Conservation (phyloP, 768 basidiomycete genomes). For the Strobilomyces confusus region DNA sequence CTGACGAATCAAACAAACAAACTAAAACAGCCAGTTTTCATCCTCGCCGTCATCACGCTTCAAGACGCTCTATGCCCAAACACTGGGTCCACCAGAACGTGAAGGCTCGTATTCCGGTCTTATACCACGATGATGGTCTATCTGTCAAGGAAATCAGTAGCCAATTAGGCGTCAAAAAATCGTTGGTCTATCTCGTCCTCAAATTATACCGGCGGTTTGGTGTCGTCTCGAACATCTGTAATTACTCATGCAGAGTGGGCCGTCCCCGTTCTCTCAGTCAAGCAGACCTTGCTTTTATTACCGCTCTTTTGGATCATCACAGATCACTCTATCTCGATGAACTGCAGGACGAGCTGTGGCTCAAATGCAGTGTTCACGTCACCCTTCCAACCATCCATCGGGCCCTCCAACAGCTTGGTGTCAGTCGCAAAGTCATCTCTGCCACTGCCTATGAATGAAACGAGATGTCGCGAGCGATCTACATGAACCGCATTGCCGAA, state of each 20-base stretch:
- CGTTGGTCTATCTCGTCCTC: not conserved
- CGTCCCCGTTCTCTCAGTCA: not conserved
- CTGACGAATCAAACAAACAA: no score
- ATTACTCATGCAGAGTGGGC: not conserved
- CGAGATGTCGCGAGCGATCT: not conserved
- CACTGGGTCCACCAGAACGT: no score
- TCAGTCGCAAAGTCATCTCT: conserved; percentile 4
- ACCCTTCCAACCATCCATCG: not conserved
- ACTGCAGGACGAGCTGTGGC: not conserved
- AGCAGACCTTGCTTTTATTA: not conserved
- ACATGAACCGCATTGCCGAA: not conserved
- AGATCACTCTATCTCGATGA: not conserved
- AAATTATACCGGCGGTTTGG: not conserved
- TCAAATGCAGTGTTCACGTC: not conserved
- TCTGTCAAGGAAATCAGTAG: not conserved
- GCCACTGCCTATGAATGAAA: not conserved
- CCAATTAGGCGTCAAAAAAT: not conserved
- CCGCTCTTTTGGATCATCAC: not conserved
- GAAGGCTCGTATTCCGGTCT: no score
- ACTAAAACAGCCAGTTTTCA: no score
- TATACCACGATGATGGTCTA: no score
- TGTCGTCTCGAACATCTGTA: not conserved
- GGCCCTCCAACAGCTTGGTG: not conserved
- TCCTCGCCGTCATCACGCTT: no score
- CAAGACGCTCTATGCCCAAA: no score